Base-by-base conservation (phyloP, 805 yeast genomes). In the Candida chilensis region DNA sequence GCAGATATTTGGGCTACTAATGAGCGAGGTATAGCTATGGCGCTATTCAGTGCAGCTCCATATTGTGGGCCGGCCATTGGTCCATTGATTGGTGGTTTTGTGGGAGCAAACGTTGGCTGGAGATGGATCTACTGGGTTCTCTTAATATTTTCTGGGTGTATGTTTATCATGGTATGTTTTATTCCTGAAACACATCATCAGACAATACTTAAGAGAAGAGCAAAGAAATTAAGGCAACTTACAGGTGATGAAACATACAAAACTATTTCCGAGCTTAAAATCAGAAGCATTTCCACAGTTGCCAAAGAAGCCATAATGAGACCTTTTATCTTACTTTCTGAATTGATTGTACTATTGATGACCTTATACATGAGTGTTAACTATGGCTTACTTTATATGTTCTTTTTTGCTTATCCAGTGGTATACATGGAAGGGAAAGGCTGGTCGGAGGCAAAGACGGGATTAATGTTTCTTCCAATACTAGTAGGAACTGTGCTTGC, bases 111-210 rank as follows among this genome's bases (percentile, higher is more conserved):
- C 37, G 64, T 60, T n/a, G 72, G 78, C 17, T 79, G 86, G 86
- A 65, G 86, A 55, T 79, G 85, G 86, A 50, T 70, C 24, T 78
- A 76, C 45, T 75, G 81, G 73, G 67, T 78, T 8, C 51, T 67
- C 29, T 52, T 76, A 31, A 76, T 78, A 33, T 56, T 72, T 36
- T 61, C 74, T 7, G 77, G 76, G 25, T 49, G 55, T 27, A 51
- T 68, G 27, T 71, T 69, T 38, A 43, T 40, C 11, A 37, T 49
- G 16, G 39, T 41, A 3, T 16, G 57, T 7, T 27, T 42, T 5
- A 45, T 68, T 29, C 83, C 84, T 3, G 87, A 78, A 50, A 78
- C 87, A 17, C 78, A 76, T 40, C 72, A 67, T 38, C 60, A 67
- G 27, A 73, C 74, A 2, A 48, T 78, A 15, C 55, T 78, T 36